phyloP scores from a whole-genome alignment of 1,284 basidiomycete species.

The Cryptococcus wingfieldii region DNA sequence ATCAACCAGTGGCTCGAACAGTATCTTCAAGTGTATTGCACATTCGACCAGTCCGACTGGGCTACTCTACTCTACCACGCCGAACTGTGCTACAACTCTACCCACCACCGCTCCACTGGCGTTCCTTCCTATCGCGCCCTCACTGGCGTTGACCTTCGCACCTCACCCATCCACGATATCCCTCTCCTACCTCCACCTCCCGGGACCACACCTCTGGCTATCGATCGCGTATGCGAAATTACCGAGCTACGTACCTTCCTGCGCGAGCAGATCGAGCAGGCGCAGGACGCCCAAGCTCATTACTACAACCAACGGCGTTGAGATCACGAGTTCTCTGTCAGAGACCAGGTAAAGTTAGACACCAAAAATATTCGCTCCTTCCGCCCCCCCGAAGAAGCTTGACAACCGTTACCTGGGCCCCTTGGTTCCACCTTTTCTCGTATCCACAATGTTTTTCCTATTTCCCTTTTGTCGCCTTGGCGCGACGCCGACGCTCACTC shows the following conservation, averaged over 20 bases:
- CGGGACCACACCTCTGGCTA: too few relatives aligned
- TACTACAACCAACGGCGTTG: slow-evolving; percentile 20
- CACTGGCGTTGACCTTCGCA: slow-evolving; percentile 16
- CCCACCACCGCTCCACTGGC: slow-evolving; percentile 32
- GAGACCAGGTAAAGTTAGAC: slow-evolving; percentile 47
- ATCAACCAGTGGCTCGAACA: slow-evolving; percentile 53
- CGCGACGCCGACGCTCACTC: too few relatives aligned
- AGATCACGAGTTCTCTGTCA: slow-evolving; percentile 9
- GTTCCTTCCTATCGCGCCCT: slow-evolving; percentile 51
- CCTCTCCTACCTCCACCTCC: too few relatives aligned
- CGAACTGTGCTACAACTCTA: slow-evolving; percentile 54
- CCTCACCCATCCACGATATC: not conserved
- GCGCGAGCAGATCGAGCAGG: not conserved
- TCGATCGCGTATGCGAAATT: not conserved
- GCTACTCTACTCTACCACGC: slow-evolving; percentile 49
- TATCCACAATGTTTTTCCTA: too few relatives aligned
- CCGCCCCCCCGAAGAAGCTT: slow-evolving; percentile 49
- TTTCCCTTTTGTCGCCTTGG: too few relatives aligned
- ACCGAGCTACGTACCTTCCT: not conserved
- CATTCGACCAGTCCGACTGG: slow-evolving; percentile 53
- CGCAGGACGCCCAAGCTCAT: not conserved
- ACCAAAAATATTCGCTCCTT: slow-evolving; percentile 47
- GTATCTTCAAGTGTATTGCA: slow-evolving; percentile 29
- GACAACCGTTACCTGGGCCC: slow-evolving; percentile 48
- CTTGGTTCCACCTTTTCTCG: slow-evolving; percentile 32